Evolutionary conservation across 2,329 filamentous ascomycete genomes (phyloP), one percentile per base, ranked within the genome.

Genomic region (Talaromyces pinophilus): DNA sequence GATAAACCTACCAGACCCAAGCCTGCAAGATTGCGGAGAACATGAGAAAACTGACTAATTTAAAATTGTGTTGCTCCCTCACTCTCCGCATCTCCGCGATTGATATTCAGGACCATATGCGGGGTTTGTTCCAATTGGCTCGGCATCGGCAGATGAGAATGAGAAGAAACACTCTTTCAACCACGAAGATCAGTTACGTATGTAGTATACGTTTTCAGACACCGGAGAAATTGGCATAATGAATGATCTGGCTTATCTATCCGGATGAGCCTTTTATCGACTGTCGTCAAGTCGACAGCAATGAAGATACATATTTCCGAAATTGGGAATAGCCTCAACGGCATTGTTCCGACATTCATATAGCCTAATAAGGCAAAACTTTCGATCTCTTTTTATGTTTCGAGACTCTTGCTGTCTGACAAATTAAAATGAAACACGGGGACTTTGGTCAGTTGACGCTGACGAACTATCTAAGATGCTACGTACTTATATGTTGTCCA

Each of bases 71-170:
- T 44, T 60, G 22, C 17, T 46, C 17, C 22, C 22, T 60, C 15
- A 44, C 57, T 42, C 57, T 60, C 57, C 57, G 57, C 57, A 60
- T 60, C 57, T 60, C 57, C 57, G 57, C 57, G 57, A 60, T 60
- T 60, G 38, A 60, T 60, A 28, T 60, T 46, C 57, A 46, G 38
- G 4, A 28, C 35, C 5, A 28, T n/a, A 30, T 60, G 57, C 57
- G 57, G 57, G 57, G 57, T 60, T 30, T 44, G 25, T 19, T 60
- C 38, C 57, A 60, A 60, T 60, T 60, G 57, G 57, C 22, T 42
- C 55, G 55, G 55, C 55, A 54, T 54, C 28, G 50, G 50, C 50
- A 54, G 54, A 57, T 40, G 33, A 38, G 30, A 13, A 22, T 19
- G 17, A 55, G 28, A 35, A 35, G 48, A 17, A 13, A 19, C 54